phyloP scores from a whole-genome alignment of 495 filamentous ascomycete genomes.

The Margaritispora aquatica region DNA sequence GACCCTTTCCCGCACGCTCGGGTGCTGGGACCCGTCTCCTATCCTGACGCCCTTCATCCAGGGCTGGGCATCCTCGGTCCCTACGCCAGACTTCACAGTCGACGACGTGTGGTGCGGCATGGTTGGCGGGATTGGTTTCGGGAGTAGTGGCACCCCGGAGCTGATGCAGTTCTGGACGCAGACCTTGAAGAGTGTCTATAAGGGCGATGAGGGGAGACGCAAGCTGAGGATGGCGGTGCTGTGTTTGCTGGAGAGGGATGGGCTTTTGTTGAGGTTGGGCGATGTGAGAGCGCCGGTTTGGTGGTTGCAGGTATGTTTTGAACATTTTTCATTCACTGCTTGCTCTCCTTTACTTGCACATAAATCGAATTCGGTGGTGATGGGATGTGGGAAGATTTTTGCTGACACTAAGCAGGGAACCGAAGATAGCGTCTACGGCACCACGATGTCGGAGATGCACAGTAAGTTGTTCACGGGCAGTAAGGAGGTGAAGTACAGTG shows the following conservation, averaged over 20 bases:
- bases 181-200: constrained; percentile 48
- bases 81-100: constrained; percentile 47
- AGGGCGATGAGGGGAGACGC: constrained; percentile 50
- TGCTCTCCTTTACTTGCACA: too few species aligned
- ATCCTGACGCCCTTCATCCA: constrained; percentile 36
- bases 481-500: constrained; percentile 39
- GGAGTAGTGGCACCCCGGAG: constrained; percentile 34
- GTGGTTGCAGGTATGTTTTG: constrained; percentile 50
- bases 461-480: constrained; percentile 51
- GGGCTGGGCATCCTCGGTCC: constrained; percentile 35
- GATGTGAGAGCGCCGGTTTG: constrained; percentile 54
- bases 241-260: constrained; percentile 53
- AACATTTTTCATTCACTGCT: neutral
- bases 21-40: constrained; percentile 50
- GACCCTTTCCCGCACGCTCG: constrained; percentile 39
- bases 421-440: constrained; percentile 43
- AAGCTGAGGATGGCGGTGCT: constrained; percentile 50
- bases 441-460: constrained; percentile 43
- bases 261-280: constrained; percentile 43
- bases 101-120: constrained; percentile 49
- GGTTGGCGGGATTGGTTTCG: constrained; percentile 51
- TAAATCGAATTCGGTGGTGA: neutral
- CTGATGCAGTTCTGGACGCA: constrained; percentile 44
- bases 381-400: neutral
- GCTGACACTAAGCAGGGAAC: constrained; percentile 37